Conservation (phyloP, 768 basidiomycete species). For the Sporobolomyces roseus region DNA sequence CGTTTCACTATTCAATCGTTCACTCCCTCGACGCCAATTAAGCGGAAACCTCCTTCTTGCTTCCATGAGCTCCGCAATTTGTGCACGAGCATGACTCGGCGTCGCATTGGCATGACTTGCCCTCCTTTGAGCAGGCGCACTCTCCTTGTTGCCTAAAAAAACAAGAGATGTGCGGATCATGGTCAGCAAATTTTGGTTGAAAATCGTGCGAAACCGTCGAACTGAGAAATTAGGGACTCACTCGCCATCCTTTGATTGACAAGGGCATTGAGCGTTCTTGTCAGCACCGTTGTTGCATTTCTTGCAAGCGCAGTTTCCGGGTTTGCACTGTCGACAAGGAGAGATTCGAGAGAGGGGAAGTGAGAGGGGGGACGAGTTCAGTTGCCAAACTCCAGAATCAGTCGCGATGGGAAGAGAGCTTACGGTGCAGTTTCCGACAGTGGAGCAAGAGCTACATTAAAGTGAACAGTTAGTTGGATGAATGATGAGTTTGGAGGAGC, state of each 20-base stretch:
- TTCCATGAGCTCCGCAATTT: constrained; percentile 19
- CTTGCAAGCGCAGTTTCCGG: constrained; percentile 15
- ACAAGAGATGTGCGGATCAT: not conserved
- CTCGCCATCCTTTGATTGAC: constrained; percentile 8
- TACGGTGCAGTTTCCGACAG: constrained; percentile 30
- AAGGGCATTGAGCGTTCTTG: constrained; percentile 24
- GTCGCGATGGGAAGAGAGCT: not conserved
- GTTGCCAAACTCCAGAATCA: not conserved
- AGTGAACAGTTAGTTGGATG: too few relatives aligned
- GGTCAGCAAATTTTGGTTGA: too few relatives aligned
- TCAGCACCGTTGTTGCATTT: constrained; percentile 21
- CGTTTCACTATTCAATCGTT: too few relatives aligned
- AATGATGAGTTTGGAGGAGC: not conserved
- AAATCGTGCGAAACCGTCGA: not conserved
- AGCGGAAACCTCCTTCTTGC: constrained; percentile 13
- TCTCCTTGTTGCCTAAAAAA: constrained; percentile 1
- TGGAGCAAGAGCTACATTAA: constrained; percentile 9
- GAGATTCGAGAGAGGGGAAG: not conserved
- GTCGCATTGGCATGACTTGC: constrained; percentile 28
- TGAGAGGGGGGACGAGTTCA: not conserved
- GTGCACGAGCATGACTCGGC: constrained; percentile 14
- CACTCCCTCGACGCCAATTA: not conserved
- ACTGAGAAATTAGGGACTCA: not conserved
- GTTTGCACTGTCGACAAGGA: not conserved
- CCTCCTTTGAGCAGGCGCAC: constrained; percentile 13